Evolutionary conservation across 1,284 basidiomycete species (phyloP).

Genomic region (Coniferiporia weirii): DNA sequence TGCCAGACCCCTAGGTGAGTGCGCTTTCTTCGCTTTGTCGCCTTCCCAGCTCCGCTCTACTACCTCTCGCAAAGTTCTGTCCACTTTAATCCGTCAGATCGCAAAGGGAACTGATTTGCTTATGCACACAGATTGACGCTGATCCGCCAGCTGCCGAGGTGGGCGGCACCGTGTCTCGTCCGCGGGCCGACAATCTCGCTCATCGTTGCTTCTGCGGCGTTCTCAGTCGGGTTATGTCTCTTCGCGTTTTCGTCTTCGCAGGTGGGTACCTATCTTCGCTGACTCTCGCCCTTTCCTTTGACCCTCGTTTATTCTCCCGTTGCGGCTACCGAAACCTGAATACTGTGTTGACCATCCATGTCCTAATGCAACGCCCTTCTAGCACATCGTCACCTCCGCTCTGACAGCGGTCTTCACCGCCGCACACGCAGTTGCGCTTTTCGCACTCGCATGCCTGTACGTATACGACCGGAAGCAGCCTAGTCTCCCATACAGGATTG

Average conservation of each 20-base stretch:
- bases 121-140: background rate
- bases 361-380: background rate
- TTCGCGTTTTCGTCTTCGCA: background rate
- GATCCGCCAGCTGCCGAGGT: background rate
- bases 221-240: background rate
- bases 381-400: background rate
- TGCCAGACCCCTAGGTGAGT: background rate
- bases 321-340: background rate
- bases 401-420: background rate
- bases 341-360: too few relatives aligned
- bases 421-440: background rate
- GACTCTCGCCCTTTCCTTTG: background rate
- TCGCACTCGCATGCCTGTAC: background rate
- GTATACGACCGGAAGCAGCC: background rate
- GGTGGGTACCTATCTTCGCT: background rate
- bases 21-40: background rate
- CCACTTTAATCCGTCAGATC: too few relatives aligned
- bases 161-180: background rate
- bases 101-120: too few relatives aligned
- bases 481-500: background rate
- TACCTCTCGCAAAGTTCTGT: background rate
- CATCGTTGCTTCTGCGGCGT: background rate
- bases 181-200: conserved; percentile 4
- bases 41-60: background rate
- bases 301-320: background rate